phyloP scores from a whole-genome alignment of 1,284 basidiomycete species.

The Peniophora sp. region DNA sequence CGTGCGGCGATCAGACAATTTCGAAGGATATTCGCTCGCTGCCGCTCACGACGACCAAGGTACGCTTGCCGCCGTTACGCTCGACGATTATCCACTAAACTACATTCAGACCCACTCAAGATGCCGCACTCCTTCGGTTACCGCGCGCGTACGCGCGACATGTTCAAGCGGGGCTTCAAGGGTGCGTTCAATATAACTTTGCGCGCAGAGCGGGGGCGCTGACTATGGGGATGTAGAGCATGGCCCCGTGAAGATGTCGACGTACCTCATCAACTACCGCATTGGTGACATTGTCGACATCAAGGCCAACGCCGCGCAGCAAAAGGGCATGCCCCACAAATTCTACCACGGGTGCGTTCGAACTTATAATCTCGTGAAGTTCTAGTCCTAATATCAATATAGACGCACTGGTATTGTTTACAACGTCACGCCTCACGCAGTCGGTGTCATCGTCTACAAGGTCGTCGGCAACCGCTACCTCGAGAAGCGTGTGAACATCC shows the following conservation, averaged over 20 bases:
- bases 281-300: conserved; percentile 99
- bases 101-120: conserved; percentile 36
- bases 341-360: conserved; percentile 77
- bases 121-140: conserved; percentile 99
- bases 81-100: conserved; percentile 15
- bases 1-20: neutral
- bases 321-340: conserved; percentile 99
- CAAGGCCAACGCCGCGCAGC: conserved; percentile 97
- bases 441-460: conserved; percentile 98
- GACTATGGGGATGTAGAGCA: conserved; percentile 52
- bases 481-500: conserved; percentile 99
- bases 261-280: conserved; percentile 89
- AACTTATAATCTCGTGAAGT: neutral
- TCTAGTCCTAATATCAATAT: conserved; percentile 6
- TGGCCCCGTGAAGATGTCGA: conserved; percentile 87
- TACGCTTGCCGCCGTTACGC: conserved; percentile 17
- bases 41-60: conserved; percentile 30
- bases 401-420: conserved; percentile 97
- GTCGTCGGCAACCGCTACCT: conserved; percentile 98
- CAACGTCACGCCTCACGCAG: conserved; percentile 93
- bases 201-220: conserved; percentile 6
- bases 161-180: conserved; percentile 99
- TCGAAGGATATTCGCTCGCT: conserved; percentile 12
- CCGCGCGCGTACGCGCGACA: conserved; percentile 98
- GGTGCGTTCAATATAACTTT: conserved; percentile 38